A percentile compares a stretch with the other conserved stretches of the same genome.
phyloP scores from a whole-genome alignment of 768 basidiomycete species.

The Leucosporidium yakuticum region DNA sequence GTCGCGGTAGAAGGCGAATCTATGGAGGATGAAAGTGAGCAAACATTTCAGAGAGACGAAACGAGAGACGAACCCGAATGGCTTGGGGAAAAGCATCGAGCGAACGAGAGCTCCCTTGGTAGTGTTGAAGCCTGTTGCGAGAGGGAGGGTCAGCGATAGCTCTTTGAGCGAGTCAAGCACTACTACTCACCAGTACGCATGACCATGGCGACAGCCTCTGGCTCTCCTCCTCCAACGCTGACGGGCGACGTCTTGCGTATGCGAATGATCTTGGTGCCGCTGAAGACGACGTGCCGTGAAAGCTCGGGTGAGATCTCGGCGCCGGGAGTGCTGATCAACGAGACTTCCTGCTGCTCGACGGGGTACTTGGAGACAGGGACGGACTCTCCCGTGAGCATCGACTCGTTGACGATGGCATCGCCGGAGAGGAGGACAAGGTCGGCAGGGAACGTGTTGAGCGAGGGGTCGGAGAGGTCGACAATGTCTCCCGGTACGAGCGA shows the following conservation, averaged over 20 bases:
- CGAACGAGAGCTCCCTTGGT: conserved; percentile 93
- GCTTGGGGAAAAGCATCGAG: conserved; percentile 98
- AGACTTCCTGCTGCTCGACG: conserved; percentile 69
- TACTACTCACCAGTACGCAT: conserved; percentile 65
- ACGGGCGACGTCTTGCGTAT: conserved; percentile 47
- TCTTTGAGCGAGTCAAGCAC: background rate
- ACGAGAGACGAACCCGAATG: conserved; percentile 56
- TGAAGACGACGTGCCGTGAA: conserved; percentile 76
- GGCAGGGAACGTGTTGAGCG: conserved; percentile 69
- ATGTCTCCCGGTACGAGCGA: conserved; percentile 87
- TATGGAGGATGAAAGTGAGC: background rate
- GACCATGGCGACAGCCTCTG: conserved; percentile 43
- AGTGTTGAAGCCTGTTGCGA: conserved; percentile 75
- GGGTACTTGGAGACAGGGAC: conserved; percentile 91
- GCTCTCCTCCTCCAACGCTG: conserved; percentile 5
- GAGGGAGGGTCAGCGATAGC: background rate
- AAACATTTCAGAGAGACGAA: too few relatives aligned
- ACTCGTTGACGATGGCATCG: conserved; percentile 96
- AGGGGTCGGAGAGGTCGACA: conserved; percentile 74
- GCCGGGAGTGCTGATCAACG: conserved; percentile 44
- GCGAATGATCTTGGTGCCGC: conserved; percentile 84
- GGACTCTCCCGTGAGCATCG: conserved; percentile 98
- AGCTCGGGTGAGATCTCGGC: conserved; percentile 58
- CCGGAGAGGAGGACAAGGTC: conserved; percentile 89
- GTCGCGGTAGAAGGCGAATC: conserved; percentile 93